These are phyloP conservation scores for Coemansia asiatica DNA, from an alignment of 192 early-diverging fungal genomes.

Conservation along the genomic window DNA sequence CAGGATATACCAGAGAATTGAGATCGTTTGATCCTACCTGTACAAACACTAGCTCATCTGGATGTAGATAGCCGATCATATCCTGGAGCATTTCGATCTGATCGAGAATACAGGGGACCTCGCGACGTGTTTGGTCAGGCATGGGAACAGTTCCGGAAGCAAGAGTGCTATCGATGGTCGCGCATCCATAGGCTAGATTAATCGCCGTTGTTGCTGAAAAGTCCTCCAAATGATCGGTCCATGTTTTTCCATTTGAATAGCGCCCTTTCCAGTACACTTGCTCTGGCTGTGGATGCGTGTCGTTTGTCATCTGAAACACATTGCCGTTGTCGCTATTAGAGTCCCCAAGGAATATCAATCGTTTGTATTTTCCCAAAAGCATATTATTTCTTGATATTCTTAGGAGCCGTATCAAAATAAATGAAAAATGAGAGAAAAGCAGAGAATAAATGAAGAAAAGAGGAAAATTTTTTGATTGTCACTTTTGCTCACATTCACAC, in stretches of 20 bases:
- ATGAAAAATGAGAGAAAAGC: neutral
- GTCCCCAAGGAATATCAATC: slow-evolving; percentile 47
- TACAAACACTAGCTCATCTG: slow-evolving; percentile 41
- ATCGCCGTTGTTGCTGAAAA: slow-evolving; percentile 9
- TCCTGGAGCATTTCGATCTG: slow-evolving; percentile 18
- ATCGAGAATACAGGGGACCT: slow-evolving; percentile 34
- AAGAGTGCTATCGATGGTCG: slow-evolving; percentile 44
- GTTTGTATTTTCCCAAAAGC: slow-evolving; percentile 23
- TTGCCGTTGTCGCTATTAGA: slow-evolving; percentile 52
- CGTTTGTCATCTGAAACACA: slow-evolving; percentile 31
- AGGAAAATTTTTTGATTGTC: no score
- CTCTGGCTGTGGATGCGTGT: slow-evolving; percentile 23
- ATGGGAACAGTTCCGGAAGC: slow-evolving; percentile 42
- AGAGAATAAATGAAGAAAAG: neutral
- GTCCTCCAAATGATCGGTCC: slow-evolving; percentile 36
- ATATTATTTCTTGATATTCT: neutral
- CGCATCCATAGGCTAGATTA: slow-evolving; percentile 42
- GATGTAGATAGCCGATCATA: slow-evolving; percentile 9
- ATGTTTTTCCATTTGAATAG: slow-evolving; percentile 40
- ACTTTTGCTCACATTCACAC: no score
- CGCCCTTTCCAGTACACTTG: slow-evolving; percentile 40
- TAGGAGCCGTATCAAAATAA: no score
- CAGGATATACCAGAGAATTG: slow-evolving; percentile 32
- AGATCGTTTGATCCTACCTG: slow-evolving; percentile 51
- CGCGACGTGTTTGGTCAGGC: slow-evolving; percentile 18